Evolutionary conservation across 768 basidiomycete genomes (phyloP), one percentile per base, ranked within the genome.

Genomic region (Paxillus rubicundulus): DNA sequence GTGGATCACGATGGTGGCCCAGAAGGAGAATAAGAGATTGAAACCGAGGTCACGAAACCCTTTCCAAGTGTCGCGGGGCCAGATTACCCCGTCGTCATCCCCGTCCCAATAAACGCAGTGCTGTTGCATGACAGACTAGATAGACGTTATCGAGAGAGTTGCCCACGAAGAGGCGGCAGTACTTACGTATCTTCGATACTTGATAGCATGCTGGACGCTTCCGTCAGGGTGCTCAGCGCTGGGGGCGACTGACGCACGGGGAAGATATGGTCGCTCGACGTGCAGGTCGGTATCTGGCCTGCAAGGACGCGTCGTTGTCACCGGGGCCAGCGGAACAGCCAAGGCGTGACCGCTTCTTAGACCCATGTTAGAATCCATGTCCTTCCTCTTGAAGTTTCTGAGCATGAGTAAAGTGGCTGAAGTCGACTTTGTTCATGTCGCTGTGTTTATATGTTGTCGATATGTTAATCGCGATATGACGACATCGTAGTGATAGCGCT

Each of bases 31-130:
- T 41, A 74, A 49, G 44, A 73, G n/a, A 47, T 69, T 66, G 69
- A 74, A 78, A 7, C 74, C 72, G 27, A 79, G 68, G 24, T 67
- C 66, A 52, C 70, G 68, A 58, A 77, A 74, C 14, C 72, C 75
- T 7, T 58, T 55, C 61, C 64, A 77, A 8, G 77, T 78, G 47
- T 78, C 74, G 10, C 56, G 49, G 4, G 77, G 77, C 72, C 73
- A 78, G 46, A 79, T 72, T 41, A 77, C 51, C 2, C 75, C 74
- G 48, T 79, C 77, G 4, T 53, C 28, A 54, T 76, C 72, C 8
- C 51, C 57, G 48, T 77, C 76, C 65, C 74, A 77, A 55, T 73
- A 77, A 21, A 63, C 18, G 58, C 67, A 68, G 53, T 77, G 75
- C 42, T 76, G 72, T 53, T 77, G 72, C 50, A 75, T 62, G 33